Evolutionary conservation across 129 eudicot species (phyloP), one percentile per base, ranked within the genome.

Genomic region (Pittosporum tobira): DNA sequence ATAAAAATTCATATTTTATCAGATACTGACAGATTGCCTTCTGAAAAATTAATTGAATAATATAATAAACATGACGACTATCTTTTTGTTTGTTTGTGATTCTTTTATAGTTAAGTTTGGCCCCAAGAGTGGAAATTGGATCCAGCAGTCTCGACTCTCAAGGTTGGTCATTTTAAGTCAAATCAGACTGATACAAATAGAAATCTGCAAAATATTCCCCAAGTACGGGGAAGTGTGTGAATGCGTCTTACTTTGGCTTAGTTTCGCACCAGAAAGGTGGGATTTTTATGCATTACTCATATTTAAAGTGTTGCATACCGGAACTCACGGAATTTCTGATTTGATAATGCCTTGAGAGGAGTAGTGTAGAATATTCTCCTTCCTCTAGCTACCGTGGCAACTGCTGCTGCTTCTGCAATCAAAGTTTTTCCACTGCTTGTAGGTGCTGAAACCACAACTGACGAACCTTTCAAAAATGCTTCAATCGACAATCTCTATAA

Each of bases 361-460:
- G 99, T 93, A 27, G 99, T 93, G 64, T 93, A 93, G 74, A 93
- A 87, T 20, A 93, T 48, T 76, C 85, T 88, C 75, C 79, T 87
- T 55, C 99, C 88, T 73, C 75, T 85, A 47, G 99, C 91, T 23
- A 84, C 84, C 0, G 96, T 87, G 28, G 99, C 99, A 64, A 84
- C 96, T 18, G 96, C 99, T 36, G 99, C 99, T 72, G 96, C 84
- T 73, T 93, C 99, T 14, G 99, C 99, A 61, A 87, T 87, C 72
- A 93, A 79, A 11, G 99, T 93, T 73, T 93, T 93, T 48, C 99
- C 99, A 45, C 96, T 84, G 77, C 99, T 93, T 16, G 99, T 93
- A 19, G 99, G 99, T 45, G 99, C 99, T 42, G 99, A 93, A 69
- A 93, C 99, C 54, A 93, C 99, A 63, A 93, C 88, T 20, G 99